Percentiles rank a stretch among this genome's conserved stretches.
Evolutionary conservation across 1,284 basidiomycete genomes (phyloP).

Genomic region (Puccinia polysora): DNA sequence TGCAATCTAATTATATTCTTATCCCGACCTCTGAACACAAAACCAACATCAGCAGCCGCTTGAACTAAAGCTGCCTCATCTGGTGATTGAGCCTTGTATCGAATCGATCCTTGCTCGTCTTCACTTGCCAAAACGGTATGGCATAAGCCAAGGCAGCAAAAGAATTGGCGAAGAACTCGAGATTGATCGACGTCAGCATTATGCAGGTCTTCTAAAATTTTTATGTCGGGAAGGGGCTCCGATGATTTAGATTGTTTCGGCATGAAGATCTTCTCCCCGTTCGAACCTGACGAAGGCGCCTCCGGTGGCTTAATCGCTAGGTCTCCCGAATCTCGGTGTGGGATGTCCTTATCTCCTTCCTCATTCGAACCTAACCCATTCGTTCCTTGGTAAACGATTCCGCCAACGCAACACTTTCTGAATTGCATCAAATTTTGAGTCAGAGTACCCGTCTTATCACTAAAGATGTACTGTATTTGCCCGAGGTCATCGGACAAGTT

Average conservation of each 20-base stretch:
- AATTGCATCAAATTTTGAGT: slow-evolving; percentile 98
- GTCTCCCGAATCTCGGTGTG: too few species aligned
- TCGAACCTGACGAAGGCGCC: too few species aligned
- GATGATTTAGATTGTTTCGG: too few species aligned
- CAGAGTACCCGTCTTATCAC: slow-evolving; percentile 95
- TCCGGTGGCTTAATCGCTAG: too few species aligned
- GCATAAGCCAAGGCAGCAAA: slow-evolving; percentile 82
- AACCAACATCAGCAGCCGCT: slow-evolving; percentile 91
- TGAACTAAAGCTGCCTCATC: slow-evolving; percentile 96
- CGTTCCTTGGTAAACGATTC: slow-evolving; percentile 70
- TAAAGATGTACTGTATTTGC: slow-evolving; percentile 90
- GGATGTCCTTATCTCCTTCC: slow-evolving; percentile 54
- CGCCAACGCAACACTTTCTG: slow-evolving; percentile 83
- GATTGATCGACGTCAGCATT: slow-evolving; percentile 5
- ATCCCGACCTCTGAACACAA: slow-evolving; percentile 83
- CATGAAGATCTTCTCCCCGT: too few species aligned
- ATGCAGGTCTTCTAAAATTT: too few species aligned
- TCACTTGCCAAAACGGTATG: slow-evolving; percentile 85
- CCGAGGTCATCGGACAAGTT: slow-evolving; percentile 95
- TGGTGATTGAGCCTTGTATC: slow-evolving; percentile 94
- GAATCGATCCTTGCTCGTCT: slow-evolving; percentile 62
- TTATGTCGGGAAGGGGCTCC: too few species aligned
- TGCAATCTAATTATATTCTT: slow-evolving; percentile 69
- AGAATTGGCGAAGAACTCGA: slow-evolving; percentile 59
- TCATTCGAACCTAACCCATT: slow-evolving; percentile 16